Evolutionary conservation across 2,329 filamentous ascomycete species (phyloP), one percentile per base, ranked within the genome.

Genomic region (Xylaria polymorpha): DNA sequence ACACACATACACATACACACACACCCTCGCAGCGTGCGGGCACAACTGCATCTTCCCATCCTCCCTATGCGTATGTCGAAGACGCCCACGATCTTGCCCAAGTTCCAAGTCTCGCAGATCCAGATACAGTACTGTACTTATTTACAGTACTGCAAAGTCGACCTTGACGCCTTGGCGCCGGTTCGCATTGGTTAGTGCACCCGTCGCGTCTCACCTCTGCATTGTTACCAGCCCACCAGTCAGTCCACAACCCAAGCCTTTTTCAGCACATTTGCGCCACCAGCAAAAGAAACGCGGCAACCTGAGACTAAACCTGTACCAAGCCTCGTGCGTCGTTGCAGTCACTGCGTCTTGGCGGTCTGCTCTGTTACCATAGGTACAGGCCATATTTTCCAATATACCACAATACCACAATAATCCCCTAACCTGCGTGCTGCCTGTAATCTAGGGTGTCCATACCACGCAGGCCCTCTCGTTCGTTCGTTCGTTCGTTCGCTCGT

Each of bases 71-170:
- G 25, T 29, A 48, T 37, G 1, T 6, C 35, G 8, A 9, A 37
- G 35, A 37, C 20, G 20, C 48, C 46, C 63, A 53, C 51, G 44
- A 58, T 43, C 22, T 12, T 18, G 41, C 56, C 50, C 50, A 37
- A 46, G 25, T 29, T 39, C 50, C 50, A 37, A 46, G 60, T 15
- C 46, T 8, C 4, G 8, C 20, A 62, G 67, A 63, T 63, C 59
- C 58, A 41, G 57, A 51, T 51, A 50, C 12, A 41, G 37, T n/a
- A n/a, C n/a, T n/a, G n/a, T n/a, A n/a, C n/a, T n/a, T n/a, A n/a
- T n/a, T n/a, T n/a, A n/a, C n/a, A n/a, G n/a, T n/a, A 22, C 58
- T 46, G 67, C 68, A 65, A 68, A 68, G 61, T 68, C 58, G 55
- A 41, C 56, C 56, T 68, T 58, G 66, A 58, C n/a, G 43, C 25